phyloP scores from a whole-genome alignment of 441 rosid species.

The Codiaeum variegatum region DNA sequence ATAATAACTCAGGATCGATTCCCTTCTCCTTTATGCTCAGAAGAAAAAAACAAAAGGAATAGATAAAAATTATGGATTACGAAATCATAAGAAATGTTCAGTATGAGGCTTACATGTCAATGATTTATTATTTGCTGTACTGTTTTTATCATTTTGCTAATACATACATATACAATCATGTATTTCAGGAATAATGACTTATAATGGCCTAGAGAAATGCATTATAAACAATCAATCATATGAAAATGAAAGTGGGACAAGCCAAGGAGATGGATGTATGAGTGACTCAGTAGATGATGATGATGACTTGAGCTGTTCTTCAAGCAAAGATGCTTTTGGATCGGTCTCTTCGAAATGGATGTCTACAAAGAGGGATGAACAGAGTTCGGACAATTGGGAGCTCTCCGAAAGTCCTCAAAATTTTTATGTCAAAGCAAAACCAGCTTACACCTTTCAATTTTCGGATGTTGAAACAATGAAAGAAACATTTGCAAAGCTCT shows the following conservation, averaged over 20 bases:
- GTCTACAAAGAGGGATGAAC: constrained; percentile 46
- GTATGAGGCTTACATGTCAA: neutral
- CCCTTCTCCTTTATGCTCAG: too few species aligned
- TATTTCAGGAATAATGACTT: constrained; percentile 64
- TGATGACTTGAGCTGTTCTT: constrained; percentile 81
- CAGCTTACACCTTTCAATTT: constrained; percentile 33
- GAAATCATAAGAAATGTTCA: neutral
- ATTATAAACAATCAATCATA: constrained; percentile 77
- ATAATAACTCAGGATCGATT: too few species aligned
- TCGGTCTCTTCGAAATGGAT: constrained; percentile 88
- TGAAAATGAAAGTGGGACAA: constrained; percentile 78
- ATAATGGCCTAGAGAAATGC: constrained; percentile 81
- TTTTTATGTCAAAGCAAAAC: constrained; percentile 55
- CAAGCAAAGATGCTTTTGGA: constrained; percentile 83
- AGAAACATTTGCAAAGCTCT: constrained; percentile 75
- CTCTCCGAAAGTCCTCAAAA: constrained; percentile 49
- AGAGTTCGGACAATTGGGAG: constrained; percentile 55
- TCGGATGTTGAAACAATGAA: constrained; percentile 80
- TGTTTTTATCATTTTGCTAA: neutral
- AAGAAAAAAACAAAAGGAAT: too few species aligned
- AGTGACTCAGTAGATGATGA: constrained; percentile 85
- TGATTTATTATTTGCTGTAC: neutral
- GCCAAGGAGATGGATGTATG: constrained; percentile 72
- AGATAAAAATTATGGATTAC: neutral
- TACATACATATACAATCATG: neutral